Percentiles rank a stretch among this genome's conserved stretches.
phyloP scores from a whole-genome alignment of 257 asterid genomes.

The Forsythia suspensa region DNA sequence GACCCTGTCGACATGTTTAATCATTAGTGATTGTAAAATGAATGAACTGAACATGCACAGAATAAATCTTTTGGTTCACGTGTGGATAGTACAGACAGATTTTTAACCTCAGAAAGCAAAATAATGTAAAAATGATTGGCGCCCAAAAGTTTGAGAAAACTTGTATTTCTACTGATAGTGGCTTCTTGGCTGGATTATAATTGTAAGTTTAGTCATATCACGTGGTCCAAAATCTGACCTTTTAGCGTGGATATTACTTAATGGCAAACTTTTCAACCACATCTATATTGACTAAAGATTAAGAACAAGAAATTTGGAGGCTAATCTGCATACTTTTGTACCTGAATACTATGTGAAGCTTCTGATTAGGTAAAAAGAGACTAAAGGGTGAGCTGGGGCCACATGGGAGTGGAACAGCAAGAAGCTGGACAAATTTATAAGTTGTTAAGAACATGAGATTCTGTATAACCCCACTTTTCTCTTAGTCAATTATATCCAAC shows the following conservation, averaged over 20 bases:
- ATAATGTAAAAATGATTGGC: neutral
- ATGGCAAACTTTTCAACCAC: constrained; percentile 4
- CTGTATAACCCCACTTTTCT: constrained; percentile 17
- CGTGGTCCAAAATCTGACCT: constrained; percentile 12
- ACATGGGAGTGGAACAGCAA: constrained; percentile 15
- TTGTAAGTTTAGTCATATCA: neutral
- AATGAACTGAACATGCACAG: neutral
- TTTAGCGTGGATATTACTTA: constrained; percentile 7
- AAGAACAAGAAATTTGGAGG: constrained; percentile 3
- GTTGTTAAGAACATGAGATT: constrained; percentile 25
- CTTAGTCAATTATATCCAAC: constrained; percentile 34
- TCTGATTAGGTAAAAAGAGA: constrained; percentile 31
- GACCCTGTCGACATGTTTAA: constrained; percentile 53
- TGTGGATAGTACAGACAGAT: neutral
- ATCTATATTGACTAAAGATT: constrained; percentile 7
- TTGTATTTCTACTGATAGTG: neutral
- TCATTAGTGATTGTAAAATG: neutral
- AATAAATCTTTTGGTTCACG: neutral
- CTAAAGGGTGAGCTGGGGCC: constrained; percentile 27
- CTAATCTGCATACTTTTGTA: constrained; percentile 2
- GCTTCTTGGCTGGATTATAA: neutral
- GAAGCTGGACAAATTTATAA: constrained; percentile 15
- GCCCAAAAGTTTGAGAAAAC: neutral
- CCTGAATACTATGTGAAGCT: constrained; percentile 17
- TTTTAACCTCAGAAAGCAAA: neutral